Base-by-base conservation (phyloP, 768 basidiomycete species). In the Mycena floridula region DNA sequence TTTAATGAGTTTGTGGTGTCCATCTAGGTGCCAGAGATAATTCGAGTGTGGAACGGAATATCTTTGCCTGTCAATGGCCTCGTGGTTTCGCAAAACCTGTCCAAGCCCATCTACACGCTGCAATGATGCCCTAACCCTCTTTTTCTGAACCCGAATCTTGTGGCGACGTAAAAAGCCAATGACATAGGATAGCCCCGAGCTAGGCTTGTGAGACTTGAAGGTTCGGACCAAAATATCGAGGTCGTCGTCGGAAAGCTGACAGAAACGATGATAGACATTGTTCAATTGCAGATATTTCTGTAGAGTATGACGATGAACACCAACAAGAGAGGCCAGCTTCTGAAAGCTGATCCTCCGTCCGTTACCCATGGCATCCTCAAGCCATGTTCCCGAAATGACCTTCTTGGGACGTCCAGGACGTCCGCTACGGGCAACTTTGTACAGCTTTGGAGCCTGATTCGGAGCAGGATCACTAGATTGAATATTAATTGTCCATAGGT, bases 1-100 rank as follows among this genome's bases (percentile, higher is more conserved):
- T 36, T n/a, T n/a, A n/a, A n/a, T n/a, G n/a, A n/a, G n/a, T 37
- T 56, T 61, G 42, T 60, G 59, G 36, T 61, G 53, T 4, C 56
- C 48, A 44, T 59, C 57, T 25, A 55, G 42, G 16, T 59, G 58
- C 58, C 58, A 59, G 0, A 45, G 20, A 1, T 45, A 43, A 45
- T 58, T 55, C 2, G 57, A 52, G 6, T 47, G 47, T 2, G 44
- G 44, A 1, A 55, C 53, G 1, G 48, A 24, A 43, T 62, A 62
- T 13, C 54, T 50, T 0, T 48, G 47, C 2, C 54, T 25, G 4
- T 30, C 18, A 12, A 60, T 54, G 0, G 50, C 40, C 18, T 32
- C 32, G 7, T 48, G 57, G 4, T 50, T 43, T 1, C 53, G 51
- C 2, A 63, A 43, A 1, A 52, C 47, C 11, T 53, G 51, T 1